phyloP scores from a whole-genome alignment of 2,329 filamentous ascomycete genomes.

The Pseudogymnoascus sp. region DNA sequence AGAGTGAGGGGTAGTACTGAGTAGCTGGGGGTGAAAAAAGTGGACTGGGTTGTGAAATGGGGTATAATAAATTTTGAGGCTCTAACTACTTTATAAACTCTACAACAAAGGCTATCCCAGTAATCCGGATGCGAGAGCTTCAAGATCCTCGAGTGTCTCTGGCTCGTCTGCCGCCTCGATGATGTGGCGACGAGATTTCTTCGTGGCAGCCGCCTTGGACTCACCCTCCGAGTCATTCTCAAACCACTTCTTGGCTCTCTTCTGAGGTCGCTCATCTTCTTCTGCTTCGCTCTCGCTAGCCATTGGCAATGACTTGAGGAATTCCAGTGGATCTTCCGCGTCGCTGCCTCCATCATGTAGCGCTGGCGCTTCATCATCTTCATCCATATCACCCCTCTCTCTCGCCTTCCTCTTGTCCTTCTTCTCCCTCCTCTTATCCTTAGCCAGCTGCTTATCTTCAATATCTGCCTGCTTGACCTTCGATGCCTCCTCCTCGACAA shows the following conservation, averaged over 20 bases:
- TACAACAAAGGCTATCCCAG: constrained; percentile 37
- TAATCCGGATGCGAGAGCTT: constrained; percentile 66
- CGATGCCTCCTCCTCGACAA: constrained; percentile 67
- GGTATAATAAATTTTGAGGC: constrained; percentile 6
- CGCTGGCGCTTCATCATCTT: constrained; percentile 23
- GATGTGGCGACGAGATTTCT: constrained; percentile 35
- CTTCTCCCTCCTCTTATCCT: constrained; percentile 71
- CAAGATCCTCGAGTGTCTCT: constrained; percentile 71
- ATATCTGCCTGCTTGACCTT: constrained; percentile 68
- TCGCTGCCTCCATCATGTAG: constrained; percentile 32
- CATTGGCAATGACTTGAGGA: constrained; percentile 50
- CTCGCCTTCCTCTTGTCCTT: constrained; percentile 63
- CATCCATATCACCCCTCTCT: constrained; percentile 46
- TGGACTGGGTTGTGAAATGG: neutral
- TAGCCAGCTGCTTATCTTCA: constrained; percentile 72
- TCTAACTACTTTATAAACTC: constrained; percentile 4
- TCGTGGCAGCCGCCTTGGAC: constrained; percentile 35
- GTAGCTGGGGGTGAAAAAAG: neutral
- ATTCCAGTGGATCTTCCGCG: constrained; percentile 47
- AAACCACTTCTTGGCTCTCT: constrained; percentile 74
- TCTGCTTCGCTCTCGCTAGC: constrained; percentile 36
- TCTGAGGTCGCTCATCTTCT: constrained; percentile 41
- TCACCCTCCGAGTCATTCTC: constrained; percentile 53
- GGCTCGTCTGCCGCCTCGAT: constrained; percentile 60
- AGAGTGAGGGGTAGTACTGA: neutral